Conservation (phyloP, 202 grass and related monocot species). For the Eragrostis tef region DNA sequence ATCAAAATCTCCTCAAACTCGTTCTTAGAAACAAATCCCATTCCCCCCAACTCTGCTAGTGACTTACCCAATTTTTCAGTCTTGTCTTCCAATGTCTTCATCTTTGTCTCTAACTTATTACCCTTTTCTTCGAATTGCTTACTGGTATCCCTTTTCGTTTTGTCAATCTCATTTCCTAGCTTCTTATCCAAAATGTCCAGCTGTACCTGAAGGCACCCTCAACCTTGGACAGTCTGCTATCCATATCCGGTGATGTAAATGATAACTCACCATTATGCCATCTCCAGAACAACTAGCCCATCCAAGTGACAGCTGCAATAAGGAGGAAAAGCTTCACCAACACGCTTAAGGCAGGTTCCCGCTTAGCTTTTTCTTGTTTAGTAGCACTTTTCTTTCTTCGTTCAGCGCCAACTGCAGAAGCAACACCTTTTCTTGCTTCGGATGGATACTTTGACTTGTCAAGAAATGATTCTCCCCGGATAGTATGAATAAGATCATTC, state of each 20-base stretch:
- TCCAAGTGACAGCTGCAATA: constrained; percentile 60
- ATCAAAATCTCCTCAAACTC: constrained; percentile 73
- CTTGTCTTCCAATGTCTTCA: constrained; percentile 69
- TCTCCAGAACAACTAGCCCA: constrained; percentile 66
- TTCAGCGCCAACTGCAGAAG: constrained; percentile 44
- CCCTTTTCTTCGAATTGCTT: constrained; percentile 66
- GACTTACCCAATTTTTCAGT: constrained; percentile 68
- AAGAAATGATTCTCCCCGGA: constrained; percentile 62
- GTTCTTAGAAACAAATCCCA: constrained; percentile 67
- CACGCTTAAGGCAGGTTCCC: constrained; percentile 66
- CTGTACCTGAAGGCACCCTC: constrained; percentile 90
- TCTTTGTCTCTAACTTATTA: constrained; percentile 56
- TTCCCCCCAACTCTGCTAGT: constrained; percentile 59
- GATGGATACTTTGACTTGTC: constrained; percentile 54
- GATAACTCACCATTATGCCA: constrained; percentile 64
- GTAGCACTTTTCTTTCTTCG: constrained; percentile 59
- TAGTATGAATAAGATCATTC: constrained; percentile 65
- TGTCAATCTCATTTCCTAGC: constrained; percentile 70
- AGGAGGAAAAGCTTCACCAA: constrained; percentile 68
- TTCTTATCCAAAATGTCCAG: constrained; percentile 86
- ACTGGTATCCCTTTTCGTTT: constrained; percentile 53
- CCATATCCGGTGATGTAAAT: constrained; percentile 57
- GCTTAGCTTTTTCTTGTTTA: constrained; percentile 59
- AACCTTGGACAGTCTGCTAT: constrained; percentile 68
- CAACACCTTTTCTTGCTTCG: constrained; percentile 47